Percentiles rank a stretch among this genome's conserved stretches.
Conservation (phyloP, 257 asterid species). For the Orobanche coerulescens region DNA sequence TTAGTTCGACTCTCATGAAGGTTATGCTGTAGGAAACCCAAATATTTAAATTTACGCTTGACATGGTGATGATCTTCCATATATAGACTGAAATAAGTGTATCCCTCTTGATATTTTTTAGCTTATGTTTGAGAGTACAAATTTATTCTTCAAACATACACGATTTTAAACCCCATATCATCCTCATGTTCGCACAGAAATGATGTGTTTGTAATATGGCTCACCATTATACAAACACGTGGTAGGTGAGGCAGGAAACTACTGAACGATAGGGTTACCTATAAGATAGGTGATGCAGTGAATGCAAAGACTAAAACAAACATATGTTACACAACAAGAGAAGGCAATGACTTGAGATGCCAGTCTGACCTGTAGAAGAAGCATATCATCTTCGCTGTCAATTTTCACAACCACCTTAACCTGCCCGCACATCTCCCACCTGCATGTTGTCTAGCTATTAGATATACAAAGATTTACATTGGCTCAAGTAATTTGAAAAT, state of each 20-base stretch:
- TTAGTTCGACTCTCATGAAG: not conserved
- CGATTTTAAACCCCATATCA: not conserved
- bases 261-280: too few relatives aligned
- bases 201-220: too few relatives aligned
- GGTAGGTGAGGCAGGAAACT: too few relatives aligned
- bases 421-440: slow-evolving; percentile 99
- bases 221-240: too few relatives aligned
- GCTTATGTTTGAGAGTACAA: not conserved
- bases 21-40: too few relatives aligned
- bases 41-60: too few relatives aligned
- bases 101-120: too few relatives aligned
- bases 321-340: too few relatives aligned
- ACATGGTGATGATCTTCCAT: too few relatives aligned
- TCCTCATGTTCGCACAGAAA: not conserved
- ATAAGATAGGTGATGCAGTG: too few relatives aligned
- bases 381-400: slow-evolving; percentile 83
- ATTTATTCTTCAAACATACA: slow-evolving; percentile 1
- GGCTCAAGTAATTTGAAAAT: slow-evolving; percentile 7
- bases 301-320: not conserved
- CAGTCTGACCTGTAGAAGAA: slow-evolving; percentile 62
- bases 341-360: not conserved
- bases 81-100: too few relatives aligned
- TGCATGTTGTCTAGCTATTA: slow-evolving; percentile 23
- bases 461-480: not conserved
- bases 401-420: slow-evolving; percentile 93